A percentile compares a stretch with the other conserved stretches of the same genome.
These are phyloP conservation scores for Leccinum fuscescens DNA, from an alignment of 1,284 basidiomycete genomes.

Conservation along the genomic window DNA sequence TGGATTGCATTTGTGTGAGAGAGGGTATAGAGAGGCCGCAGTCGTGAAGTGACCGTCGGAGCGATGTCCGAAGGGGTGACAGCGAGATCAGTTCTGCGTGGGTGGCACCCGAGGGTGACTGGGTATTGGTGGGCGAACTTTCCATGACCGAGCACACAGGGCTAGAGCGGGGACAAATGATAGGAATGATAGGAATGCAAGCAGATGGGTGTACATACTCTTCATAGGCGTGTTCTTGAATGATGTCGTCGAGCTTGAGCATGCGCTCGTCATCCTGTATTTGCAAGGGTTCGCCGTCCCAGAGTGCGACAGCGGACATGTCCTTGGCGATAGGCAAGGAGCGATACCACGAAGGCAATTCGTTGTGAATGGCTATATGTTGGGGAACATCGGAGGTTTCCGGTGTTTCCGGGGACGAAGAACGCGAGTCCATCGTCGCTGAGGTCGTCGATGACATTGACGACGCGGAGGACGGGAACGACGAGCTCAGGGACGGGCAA, in stretches of 20 bases:
- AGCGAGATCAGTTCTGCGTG: conserved; percentile 5
- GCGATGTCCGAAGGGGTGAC: conserved; percentile 15
- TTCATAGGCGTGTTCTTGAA: conserved; percentile 68
- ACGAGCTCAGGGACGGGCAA: conserved; percentile 3
- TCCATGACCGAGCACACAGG: conserved; percentile 25
- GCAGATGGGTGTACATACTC: conserved; percentile 47
- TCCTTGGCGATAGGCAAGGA: conserved; percentile 41
- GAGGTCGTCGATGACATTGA: conserved; percentile 53
- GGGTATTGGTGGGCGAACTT: conserved; percentile 6
- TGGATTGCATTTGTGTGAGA: conserved; percentile 31
- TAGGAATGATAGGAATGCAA: neutral
- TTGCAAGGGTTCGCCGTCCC: conserved; percentile 33
- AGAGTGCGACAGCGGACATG: conserved; percentile 35
- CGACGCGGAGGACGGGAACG: conserved; percentile 5
- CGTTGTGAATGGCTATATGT: conserved; percentile 48
- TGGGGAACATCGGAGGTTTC: conserved; percentile 55
- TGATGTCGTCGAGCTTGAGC: conserved; percentile 66
- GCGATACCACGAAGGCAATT: conserved; percentile 60
- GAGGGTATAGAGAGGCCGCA: conserved; percentile 31
- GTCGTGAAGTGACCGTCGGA: conserved; percentile 16
- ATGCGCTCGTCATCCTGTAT: conserved; percentile 52
- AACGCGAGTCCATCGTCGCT: conserved; percentile 60
- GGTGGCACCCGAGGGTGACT: conserved; percentile 8
- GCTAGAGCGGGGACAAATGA: conserved; percentile 13
- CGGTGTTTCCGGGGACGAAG: conserved; percentile 67